phyloP scores from a whole-genome alignment of 1,284 basidiomycete genomes.

The Ceratobasidium sp. region DNA sequence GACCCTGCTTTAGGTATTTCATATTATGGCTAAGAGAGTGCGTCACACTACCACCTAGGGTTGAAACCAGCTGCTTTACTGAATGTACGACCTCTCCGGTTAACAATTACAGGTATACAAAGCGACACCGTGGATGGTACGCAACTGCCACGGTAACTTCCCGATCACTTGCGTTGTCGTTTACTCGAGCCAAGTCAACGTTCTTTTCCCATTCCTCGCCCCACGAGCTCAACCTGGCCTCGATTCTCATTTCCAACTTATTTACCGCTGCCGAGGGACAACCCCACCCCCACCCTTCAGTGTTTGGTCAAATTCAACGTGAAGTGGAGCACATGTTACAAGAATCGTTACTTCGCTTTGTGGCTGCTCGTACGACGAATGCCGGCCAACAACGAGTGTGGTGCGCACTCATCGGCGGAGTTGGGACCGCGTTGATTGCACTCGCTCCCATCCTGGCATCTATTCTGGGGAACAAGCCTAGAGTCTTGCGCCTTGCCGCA shows the following conservation, averaged over 20 bases:
- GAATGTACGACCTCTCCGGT: neutral
- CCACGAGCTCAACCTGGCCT: constrained; percentile 42
- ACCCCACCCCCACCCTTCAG: constrained; percentile 35
- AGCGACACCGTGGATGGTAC: constrained; percentile 35
- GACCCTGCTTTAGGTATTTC: constrained; percentile 39
- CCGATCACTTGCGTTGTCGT: constrained; percentile 37
- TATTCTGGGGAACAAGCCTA: constrained; percentile 15
- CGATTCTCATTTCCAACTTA: constrained; percentile 36
- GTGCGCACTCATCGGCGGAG: constrained; percentile 37
- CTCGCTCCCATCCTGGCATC: constrained; percentile 31
- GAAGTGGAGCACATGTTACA: constrained; percentile 40
- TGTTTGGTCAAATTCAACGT: constrained; percentile 14
- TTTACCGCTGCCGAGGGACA: constrained; percentile 28
- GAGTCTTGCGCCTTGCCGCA: constrained; percentile 36
- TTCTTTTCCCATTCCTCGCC: constrained; percentile 41
- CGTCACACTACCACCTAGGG: neutral
- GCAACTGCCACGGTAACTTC: constrained; percentile 25
- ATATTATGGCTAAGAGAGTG: constrained; percentile 42
- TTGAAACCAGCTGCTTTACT: neutral
- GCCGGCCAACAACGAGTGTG: constrained; percentile 40
- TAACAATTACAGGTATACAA: constrained; percentile 23
- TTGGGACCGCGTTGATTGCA: constrained; percentile 26
- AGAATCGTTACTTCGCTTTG: constrained; percentile 40
- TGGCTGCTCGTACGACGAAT: constrained; percentile 35
- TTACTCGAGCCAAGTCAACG: constrained; percentile 42